Base-by-base conservation (phyloP, 371 early-diverging fungal species). In the Mortierella sp. region DNA sequence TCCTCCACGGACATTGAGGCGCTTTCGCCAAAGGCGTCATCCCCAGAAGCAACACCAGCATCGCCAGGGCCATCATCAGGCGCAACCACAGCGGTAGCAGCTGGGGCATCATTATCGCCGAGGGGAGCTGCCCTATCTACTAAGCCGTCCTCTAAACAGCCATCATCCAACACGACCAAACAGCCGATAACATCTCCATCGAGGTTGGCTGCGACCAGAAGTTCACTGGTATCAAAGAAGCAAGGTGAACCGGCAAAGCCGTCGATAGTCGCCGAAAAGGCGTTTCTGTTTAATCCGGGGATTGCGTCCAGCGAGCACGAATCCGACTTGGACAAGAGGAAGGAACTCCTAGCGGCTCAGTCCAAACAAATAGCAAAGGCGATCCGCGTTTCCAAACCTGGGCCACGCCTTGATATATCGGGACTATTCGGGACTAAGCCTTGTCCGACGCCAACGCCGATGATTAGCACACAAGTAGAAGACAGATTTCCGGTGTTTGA, bases 341-440 rank as follows among this genome's bases (percentile, higher is more conserved):
- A 57, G 26, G 50, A 67, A 7, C 41, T 49, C 5, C 9, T 73
- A 31, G 31, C 17, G 21, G 37, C 37, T 3, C 73, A 73, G 15
- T 57, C 73, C 0, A 58, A 44, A 6, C 73, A 73, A 21, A 73
- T 73, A 12, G 61, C 73, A 23, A 73, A 67, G 30, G 55, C 73
- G 3, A 58, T 73, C 23, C 56, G 73, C n/a, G 54, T 73, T 21
- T 55, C 73, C 5, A 52, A 50, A n/a, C 60, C 68, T 19, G 66
- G 67, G 19, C 73, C 73, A 39, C 65, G 59, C 6, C 39, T 56
- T 12, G 53, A 65, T 37, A 41, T 51, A 5, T 50, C 61, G n/a
- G 43, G 39, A 1, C 11, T 72, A 1, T 30, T 72, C 21, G 34
- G 21, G 8, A n/a, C 30, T 31, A 54, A 49, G 30, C 12, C 17